A percentile compares a stretch with the other conserved stretches of the same genome.
phyloP scores from a whole-genome alignment of 495 filamentous ascomycete species.

The Neohortaea acidophila region DNA sequence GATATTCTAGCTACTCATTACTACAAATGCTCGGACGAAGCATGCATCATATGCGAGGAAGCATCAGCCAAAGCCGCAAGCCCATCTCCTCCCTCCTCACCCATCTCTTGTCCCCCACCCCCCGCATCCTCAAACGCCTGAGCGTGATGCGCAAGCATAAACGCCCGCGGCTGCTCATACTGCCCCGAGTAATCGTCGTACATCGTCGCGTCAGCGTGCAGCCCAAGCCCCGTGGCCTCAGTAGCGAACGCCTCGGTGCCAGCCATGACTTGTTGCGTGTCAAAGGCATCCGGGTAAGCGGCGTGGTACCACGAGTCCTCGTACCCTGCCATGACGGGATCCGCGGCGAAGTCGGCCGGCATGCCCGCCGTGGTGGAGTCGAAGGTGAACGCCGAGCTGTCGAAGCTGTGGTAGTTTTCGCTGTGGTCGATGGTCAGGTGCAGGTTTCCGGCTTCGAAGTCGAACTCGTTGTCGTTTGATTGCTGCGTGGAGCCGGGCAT shows the following conservation, averaged over 20 bases:
- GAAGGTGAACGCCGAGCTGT: slow-evolving; percentile 13
- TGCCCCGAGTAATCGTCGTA: slow-evolving; percentile 4
- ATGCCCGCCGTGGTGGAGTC: slow-evolving; percentile 3
- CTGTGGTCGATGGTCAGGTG: slow-evolving; percentile 9
- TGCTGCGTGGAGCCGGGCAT: not conserved
- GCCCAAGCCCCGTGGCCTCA: not conserved
- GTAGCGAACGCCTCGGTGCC: not conserved
- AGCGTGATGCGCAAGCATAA: not conserved
- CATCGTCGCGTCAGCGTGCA: slow-evolving; percentile 1
- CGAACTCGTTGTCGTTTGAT: slow-evolving; percentile 3
- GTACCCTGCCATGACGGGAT: slow-evolving; percentile 9
- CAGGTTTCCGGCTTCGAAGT: slow-evolving; percentile 14
- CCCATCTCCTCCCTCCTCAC: slow-evolving; percentile 5
- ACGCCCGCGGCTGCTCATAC: slow-evolving; percentile 1
- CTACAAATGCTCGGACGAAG: too few species aligned
- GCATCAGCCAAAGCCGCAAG: slow-evolving; percentile 12
- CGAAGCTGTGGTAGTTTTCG: slow-evolving; percentile 2
- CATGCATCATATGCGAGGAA: slow-evolving; percentile 2
- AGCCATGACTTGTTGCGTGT: not conserved
- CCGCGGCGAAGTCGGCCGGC: slow-evolving; percentile 5
- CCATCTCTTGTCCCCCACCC: slow-evolving; percentile 6
- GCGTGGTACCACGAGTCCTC: not conserved
- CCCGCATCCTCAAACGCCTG: slow-evolving; percentile 7
- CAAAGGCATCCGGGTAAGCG: not conserved
- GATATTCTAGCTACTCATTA: too few species aligned